Percentiles rank a stretch among this genome's conserved stretches.
phyloP scores from a whole-genome alignment of 2,329 filamentous ascomycete species.

The Phaeosphaeria sp. region DNA sequence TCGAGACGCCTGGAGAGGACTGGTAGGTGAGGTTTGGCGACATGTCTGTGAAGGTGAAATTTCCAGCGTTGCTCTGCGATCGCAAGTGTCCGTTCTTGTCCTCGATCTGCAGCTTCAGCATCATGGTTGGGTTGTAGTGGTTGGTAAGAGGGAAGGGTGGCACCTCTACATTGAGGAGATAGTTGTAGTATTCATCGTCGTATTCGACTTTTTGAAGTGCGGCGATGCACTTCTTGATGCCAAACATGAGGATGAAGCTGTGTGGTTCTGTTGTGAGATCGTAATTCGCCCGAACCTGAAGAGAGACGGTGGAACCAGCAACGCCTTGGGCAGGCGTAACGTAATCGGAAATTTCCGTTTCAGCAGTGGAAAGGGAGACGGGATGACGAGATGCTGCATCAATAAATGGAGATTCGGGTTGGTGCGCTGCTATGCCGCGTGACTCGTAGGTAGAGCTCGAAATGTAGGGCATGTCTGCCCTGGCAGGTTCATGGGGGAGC shows the following conservation, averaged over 20 bases:
- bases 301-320: slow-evolving; percentile 72
- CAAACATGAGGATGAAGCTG: slow-evolving; percentile 73
- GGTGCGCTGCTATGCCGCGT: slow-evolving; percentile 50
- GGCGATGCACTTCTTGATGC: slow-evolving; percentile 74
- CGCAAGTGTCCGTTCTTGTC: slow-evolving; percentile 60
- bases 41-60: slow-evolving; percentile 66
- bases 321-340: slow-evolving; percentile 72
- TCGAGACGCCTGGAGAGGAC: slow-evolving; percentile 33
- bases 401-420: slow-evolving; percentile 61
- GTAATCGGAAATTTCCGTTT: slow-evolving; percentile 65
- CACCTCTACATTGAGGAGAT: slow-evolving; percentile 74
- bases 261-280: slow-evolving; percentile 69
- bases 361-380: slow-evolving; percentile 49
- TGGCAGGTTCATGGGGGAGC: slow-evolving; percentile 56
- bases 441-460: slow-evolving; percentile 57
- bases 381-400: slow-evolving; percentile 64
- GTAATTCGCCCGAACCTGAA: slow-evolving; percentile 78
- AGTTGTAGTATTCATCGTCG: slow-evolving; percentile 68
- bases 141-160: slow-evolving; percentile 68
- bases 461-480: slow-evolving; percentile 53
- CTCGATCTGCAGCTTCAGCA: slow-evolving; percentile 66
- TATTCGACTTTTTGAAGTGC: slow-evolving; percentile 67
- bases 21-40: slow-evolving; percentile 41
- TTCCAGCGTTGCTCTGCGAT: slow-evolving; percentile 62
- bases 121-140: slow-evolving; percentile 62